Evolutionary conservation across 345 rosid genomes (phyloP).

Genomic region (Cardamine occulta): DNA sequence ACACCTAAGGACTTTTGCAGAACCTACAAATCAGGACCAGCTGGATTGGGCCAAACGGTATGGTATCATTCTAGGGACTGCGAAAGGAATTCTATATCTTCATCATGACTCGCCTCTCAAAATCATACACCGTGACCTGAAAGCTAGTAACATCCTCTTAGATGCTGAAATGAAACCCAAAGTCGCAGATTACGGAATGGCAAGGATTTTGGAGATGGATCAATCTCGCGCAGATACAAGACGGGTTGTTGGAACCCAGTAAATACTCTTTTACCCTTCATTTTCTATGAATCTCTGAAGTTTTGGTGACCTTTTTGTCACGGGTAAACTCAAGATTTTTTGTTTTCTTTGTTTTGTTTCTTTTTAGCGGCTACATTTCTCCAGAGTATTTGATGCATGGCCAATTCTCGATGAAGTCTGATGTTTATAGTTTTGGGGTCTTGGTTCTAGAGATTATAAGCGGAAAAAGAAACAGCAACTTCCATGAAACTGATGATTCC

Average conservation of each 20-base stretch:
- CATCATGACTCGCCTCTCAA: conserved; percentile 35
- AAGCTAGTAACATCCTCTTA: conserved; percentile 32
- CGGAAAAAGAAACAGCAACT: conserved; percentile 35
- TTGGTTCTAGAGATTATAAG: conserved; percentile 42
- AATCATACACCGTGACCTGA: conserved; percentile 37
- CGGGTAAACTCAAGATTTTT: too few relatives aligned
- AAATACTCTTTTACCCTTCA: too few relatives aligned
- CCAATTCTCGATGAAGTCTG: conserved; percentile 43
- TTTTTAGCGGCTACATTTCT: conserved; percentile 48
- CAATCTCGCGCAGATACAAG: conserved; percentile 12
- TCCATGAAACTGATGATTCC: conserved; percentile 24
- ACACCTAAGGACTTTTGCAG: neutral
- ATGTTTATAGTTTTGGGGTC: conserved; percentile 47
- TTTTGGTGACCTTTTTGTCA: too few relatives aligned
- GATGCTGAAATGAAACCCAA: conserved; percentile 24
- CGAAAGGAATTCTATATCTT: conserved; percentile 30
- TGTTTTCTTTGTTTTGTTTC: too few relatives aligned
- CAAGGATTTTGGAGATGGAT: conserved; percentile 16
- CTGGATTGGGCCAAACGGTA: conserved; percentile 1
- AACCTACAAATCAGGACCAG: neutral
- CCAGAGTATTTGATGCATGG: conserved; percentile 52
- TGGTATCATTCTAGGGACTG: conserved; percentile 3
- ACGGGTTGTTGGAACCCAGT: too few relatives aligned
- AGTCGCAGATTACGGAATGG: conserved; percentile 30
- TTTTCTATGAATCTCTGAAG: too few relatives aligned